Conservation (phyloP, 78 protist genomes). For the Monocercomonoides exilis region DNA sequence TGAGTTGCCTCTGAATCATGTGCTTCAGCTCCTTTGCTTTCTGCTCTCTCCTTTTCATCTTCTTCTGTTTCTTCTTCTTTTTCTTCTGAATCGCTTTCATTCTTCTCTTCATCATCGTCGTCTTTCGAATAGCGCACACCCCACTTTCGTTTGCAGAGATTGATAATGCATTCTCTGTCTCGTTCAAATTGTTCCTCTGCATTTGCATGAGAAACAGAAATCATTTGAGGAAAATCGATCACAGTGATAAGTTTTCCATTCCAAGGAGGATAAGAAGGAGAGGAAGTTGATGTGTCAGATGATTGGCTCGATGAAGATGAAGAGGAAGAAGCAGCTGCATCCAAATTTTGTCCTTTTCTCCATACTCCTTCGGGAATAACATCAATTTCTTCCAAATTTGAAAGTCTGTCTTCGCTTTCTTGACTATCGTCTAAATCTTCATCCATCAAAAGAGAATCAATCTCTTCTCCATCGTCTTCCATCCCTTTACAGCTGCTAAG, state of each 20-base stretch:
- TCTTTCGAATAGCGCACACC: slow-evolving; percentile 6
- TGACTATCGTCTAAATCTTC: background rate
- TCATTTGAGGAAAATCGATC: slow-evolving; percentile 98
- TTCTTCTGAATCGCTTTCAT: background rate
- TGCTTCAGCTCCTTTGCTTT: background rate
- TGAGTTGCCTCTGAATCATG: background rate
- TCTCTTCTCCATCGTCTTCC: background rate
- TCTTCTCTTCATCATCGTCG: background rate
- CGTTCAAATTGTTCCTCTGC: slow-evolving; percentile 80
- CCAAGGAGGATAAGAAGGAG: too few relatives aligned
- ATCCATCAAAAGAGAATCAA: background rate
- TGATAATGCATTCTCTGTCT: slow-evolving; percentile 70
- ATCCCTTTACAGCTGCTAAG: too few relatives aligned
- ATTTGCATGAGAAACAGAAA: slow-evolving; percentile 76
- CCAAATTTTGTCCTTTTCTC: too few relatives aligned
- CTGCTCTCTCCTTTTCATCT: slow-evolving; percentile 13
- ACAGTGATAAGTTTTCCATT: too few relatives aligned
- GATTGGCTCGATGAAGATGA: too few relatives aligned
- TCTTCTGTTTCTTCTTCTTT: background rate
- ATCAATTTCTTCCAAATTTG: too few relatives aligned
- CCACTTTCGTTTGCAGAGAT: slow-evolving; percentile 58
- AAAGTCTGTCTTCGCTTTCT: background rate
- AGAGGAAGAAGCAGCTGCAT: too few relatives aligned
- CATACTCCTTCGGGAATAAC: background rate
- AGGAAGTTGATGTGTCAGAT: too few relatives aligned